Percentiles rank a stretch among this genome's conserved stretches.
phyloP scores from a whole-genome alignment of 1,139 yeast species.

The Pichia sp. region DNA sequence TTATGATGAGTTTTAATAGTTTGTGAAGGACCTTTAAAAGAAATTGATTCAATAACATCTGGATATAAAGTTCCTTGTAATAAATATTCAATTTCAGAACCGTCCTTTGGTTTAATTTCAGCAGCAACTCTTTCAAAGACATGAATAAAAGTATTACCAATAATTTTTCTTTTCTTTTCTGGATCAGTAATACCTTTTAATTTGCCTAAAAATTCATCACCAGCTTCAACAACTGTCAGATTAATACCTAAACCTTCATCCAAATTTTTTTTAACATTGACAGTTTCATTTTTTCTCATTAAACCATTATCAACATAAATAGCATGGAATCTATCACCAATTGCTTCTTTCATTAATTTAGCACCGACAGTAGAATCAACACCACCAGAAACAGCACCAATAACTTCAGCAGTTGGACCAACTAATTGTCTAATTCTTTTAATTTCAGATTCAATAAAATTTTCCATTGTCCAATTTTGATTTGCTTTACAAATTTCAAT shows the following conservation, averaged over 20 bases:
- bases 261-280: conserved; percentile 77
- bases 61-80: conserved; percentile 98
- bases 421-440: conserved; percentile 84
- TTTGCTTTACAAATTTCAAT: conserved; percentile 79
- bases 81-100: conserved; percentile 85
- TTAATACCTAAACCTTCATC: conserved; percentile 92
- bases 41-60: conserved; percentile 96
- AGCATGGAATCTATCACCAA: conserved; percentile 98
- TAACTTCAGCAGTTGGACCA: conserved; percentile 97
- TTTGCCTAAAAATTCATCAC: conserved; percentile 79
- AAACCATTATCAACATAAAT: conserved; percentile 97
- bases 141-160: conserved; percentile 96
- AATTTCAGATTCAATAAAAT: conserved; percentile 94
- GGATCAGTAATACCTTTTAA: conserved; percentile 96
- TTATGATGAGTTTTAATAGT: conserved; percentile 99
- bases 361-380: conserved; percentile 99
- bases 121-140: conserved; percentile 96
- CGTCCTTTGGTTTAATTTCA: conserved; percentile 82
- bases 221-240: conserved; percentile 89
- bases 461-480: conserved; percentile 97
- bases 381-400: conserved; percentile 99
- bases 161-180: conserved; percentile 97
- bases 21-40: conserved; percentile 99
- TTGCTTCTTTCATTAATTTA: conserved; percentile 94
- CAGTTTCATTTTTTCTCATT: conserved; percentile 91